phyloP scores from a whole-genome alignment of 208 protist species.

The Phytomonas sp. region DNA sequence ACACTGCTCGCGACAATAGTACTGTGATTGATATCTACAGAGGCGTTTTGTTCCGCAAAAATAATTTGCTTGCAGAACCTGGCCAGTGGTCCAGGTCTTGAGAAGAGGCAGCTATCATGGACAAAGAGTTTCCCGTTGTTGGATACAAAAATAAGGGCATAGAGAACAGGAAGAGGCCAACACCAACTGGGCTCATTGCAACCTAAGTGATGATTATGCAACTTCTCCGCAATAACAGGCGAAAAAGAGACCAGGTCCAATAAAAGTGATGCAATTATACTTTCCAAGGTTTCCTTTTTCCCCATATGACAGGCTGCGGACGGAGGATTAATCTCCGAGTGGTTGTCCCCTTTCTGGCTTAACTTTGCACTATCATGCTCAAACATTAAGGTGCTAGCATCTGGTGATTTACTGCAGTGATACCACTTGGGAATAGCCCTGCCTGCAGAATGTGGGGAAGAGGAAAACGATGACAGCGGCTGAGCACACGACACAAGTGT shows the following conservation, averaged over 20 bases:
- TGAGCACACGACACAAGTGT: slow-evolving; percentile 17
- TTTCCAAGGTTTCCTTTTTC: not conserved
- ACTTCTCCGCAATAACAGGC: not conserved
- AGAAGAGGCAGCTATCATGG: not conserved
- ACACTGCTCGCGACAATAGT: slow-evolving; percentile 34
- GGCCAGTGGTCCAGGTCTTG: not conserved
- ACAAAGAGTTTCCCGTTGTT: slow-evolving; percentile 37
- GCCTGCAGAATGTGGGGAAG: not conserved
- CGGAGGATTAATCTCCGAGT: not conserved
- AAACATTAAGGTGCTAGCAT: not conserved
- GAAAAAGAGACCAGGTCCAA: not conserved
- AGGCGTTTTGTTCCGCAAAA: slow-evolving; percentile 62
- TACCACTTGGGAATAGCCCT: not conserved
- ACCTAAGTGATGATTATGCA: not conserved
- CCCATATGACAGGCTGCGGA: not conserved
- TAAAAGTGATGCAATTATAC: not conserved
- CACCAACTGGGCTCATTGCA: not conserved
- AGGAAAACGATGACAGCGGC: not conserved
- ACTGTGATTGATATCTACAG: slow-evolving; percentile 43
- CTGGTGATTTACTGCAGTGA: not conserved
- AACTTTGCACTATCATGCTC: not conserved
- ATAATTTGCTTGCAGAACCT: slow-evolving; percentile 33
- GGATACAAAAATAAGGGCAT: slow-evolving; percentile 47
- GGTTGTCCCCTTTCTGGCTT: not conserved
- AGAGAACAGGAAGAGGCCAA: not conserved